Base-by-base conservation (phyloP, 2,329 filamentous ascomycete species). In the Aspergillus versicolor region DNA sequence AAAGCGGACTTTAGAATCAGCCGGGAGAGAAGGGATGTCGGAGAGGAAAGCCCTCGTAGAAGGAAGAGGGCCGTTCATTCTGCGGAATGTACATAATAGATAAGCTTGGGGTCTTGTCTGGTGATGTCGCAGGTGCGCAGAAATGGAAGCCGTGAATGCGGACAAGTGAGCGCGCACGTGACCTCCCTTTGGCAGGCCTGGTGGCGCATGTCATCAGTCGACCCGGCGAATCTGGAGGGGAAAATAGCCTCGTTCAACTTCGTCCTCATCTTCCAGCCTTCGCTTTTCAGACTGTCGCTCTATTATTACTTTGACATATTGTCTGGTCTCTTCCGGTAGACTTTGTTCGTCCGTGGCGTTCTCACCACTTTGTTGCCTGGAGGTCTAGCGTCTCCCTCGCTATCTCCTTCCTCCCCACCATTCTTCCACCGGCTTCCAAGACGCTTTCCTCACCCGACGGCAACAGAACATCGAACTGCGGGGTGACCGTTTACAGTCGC, bases 1-100 rank as follows among this genome's bases (percentile, higher is more conserved):
- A 73, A 97, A 96, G 60, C 93, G 88, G 59, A 97, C 88, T 77
- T 97, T 97, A n/a, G 86, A 84, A 41, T 84, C 84, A 13, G 77
- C 62, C n/a, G 77, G 69, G 48, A 78, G 77, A 50, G 70, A 68
- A 3, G 82, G 77, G 13, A 92, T 75, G 56, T 83, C 78, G 13
- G 83, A 84, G 54, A 93, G 79, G 58, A 91, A 85, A 58, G 87
- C 85, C 41, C 87, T 78, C 57, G 76, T 79, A 21, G 87, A 88
- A 6, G 91, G 83, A 32, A 84, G 76, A 27, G 90, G 89, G 8
- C 82, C 84, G 60, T 71, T 74, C 68, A 73, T 74, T 54, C 61
- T 63, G 61, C 48, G 24, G 45, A 4, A 22, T 40, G 42, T 24
- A 24, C 57, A 59, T 61, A 56, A 9, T 37, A 13, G 34, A 44